Conservation (phyloP, 2,329 filamentous ascomycete genomes). For the Elsinoe australis region DNA sequence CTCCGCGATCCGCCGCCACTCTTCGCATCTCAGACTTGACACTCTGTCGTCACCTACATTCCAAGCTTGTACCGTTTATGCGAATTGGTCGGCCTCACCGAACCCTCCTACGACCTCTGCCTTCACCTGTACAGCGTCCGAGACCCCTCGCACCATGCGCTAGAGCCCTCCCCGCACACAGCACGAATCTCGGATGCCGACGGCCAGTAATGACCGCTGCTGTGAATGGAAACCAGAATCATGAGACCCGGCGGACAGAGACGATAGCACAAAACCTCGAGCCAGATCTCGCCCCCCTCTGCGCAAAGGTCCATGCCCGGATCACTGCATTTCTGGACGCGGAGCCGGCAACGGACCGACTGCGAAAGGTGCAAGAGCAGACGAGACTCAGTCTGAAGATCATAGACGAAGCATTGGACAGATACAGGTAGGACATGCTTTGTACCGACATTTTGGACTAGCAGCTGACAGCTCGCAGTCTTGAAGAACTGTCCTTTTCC, state of each 20-base stretch:
- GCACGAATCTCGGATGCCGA: conserved; percentile 3
- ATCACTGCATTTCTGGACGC: conserved; percentile 60
- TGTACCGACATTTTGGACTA: conserved; percentile 5
- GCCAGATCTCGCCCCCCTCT: conserved; percentile 43
- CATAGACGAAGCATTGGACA: conserved; percentile 64
- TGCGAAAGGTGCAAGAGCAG: conserved; percentile 64
- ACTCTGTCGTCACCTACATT: background rate
- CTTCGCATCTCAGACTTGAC: background rate
- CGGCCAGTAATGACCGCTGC: conserved; percentile 14
- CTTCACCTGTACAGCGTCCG: too few relatives aligned
- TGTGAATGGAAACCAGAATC: conserved; percentile 5
- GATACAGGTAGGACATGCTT: conserved; percentile 57
- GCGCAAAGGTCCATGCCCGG: conserved; percentile 48
- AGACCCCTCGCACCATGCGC: background rate
- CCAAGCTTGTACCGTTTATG: background rate
- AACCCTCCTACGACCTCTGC: background rate
- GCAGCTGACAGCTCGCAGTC: conserved; percentile 40
- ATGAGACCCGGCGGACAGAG: conserved; percentile 20
- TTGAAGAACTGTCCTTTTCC: conserved; percentile 74
- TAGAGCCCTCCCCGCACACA: background rate
- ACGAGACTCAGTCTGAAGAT: conserved; percentile 64
- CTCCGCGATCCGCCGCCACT: conserved; percentile 8
- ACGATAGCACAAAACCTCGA: conserved; percentile 38
- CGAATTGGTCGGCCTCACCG: background rate
- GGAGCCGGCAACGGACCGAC: conserved; percentile 47